A percentile compares a stretch with the other conserved stretches of the same genome.
Conservation (phyloP, 495 filamentous ascomycete species). For the Pseudevernia furfuracea region DNA sequence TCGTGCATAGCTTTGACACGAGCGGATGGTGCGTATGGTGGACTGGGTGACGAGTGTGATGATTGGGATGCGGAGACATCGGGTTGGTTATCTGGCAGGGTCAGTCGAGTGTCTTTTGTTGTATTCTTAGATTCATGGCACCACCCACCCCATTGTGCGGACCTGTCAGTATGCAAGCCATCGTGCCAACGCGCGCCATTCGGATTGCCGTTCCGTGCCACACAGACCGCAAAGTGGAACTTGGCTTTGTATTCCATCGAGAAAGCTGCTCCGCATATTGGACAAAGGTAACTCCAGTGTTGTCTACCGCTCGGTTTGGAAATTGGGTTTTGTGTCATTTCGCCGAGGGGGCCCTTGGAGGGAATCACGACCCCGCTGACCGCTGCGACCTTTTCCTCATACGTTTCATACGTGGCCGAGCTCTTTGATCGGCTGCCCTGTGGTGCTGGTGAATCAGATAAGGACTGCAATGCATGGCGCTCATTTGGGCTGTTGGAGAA, state of each 20-base stretch:
- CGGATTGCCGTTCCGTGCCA: neutral
- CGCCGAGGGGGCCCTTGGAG: too few species aligned
- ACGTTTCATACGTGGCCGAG: too few species aligned
- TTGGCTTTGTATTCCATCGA: too few species aligned
- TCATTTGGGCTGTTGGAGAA: neutral
- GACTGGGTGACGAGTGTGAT: neutral
- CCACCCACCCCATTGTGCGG: neutral
- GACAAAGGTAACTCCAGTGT: too few species aligned
- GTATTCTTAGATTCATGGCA: neutral
- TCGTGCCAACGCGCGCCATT: neutral
- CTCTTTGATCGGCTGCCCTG: neutral
- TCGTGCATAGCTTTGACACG: neutral
- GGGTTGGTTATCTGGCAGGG: neutral
- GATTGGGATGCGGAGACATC: neutral
- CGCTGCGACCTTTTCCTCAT: too few species aligned
- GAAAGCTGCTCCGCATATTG: too few species aligned
- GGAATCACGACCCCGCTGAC: too few species aligned
- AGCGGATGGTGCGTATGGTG: neutral
- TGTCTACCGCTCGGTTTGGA: too few species aligned
- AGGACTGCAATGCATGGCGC: neutral
- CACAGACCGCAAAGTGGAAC: neutral
- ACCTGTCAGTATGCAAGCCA: neutral
- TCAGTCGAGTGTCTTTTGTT: neutral
- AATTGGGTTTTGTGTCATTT: too few species aligned
- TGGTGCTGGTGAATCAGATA: neutral